phyloP scores from a whole-genome alignment of 78 protist species.

The Dictyostelium firmibasis region DNA sequence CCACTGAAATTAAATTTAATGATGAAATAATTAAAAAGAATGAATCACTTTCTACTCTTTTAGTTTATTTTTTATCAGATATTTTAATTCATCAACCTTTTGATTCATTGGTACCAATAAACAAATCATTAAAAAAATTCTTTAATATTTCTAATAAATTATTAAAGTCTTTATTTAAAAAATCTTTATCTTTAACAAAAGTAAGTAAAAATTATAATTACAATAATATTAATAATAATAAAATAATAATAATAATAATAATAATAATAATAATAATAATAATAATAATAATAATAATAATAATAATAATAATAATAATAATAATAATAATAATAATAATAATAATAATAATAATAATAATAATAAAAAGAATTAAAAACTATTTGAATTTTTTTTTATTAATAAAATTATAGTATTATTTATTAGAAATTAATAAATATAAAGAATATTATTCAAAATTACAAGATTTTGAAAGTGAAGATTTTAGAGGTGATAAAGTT shows the following conservation, averaged over 20 bases:
- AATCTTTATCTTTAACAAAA: background rate
- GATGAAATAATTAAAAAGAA: slow-evolving; percentile 1
- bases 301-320: too few relatives aligned
- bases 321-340: background rate
- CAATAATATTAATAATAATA: background rate
- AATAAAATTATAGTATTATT: background rate
- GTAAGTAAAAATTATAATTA: background rate
- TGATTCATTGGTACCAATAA: background rate
- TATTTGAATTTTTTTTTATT: too few relatives aligned
- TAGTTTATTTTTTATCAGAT: background rate
- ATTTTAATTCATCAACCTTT: background rate
- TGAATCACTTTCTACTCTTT: slow-evolving; percentile 2
- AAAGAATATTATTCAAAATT: slow-evolving; percentile 4
- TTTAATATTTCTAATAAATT: background rate
- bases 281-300: too few relatives aligned
- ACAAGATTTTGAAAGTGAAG: slow-evolving; percentile 7
- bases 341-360: too few relatives aligned
- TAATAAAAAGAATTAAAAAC: too few relatives aligned
- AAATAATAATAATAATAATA: background rate
- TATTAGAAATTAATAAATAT: slow-evolving; percentile 5
- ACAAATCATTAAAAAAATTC: background rate
- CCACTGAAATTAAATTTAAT: background rate
- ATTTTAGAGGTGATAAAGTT: background rate
- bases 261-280: too few relatives aligned
- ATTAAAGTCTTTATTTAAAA: background rate